Conservation (phyloP, 192 early-diverging fungal species). For the Coemansia sp. region DNA sequence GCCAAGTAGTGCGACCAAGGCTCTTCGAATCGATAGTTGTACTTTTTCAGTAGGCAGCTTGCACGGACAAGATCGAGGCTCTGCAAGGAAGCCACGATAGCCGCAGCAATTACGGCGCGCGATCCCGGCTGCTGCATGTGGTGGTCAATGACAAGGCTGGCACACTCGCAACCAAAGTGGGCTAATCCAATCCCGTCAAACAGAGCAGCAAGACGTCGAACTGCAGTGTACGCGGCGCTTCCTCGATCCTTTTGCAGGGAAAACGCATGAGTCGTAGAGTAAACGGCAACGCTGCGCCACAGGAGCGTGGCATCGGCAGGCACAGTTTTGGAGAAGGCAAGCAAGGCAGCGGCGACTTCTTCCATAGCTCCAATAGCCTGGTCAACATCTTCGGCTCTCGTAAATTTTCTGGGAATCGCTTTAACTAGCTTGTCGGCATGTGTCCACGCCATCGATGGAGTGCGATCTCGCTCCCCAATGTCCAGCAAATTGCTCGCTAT, state of each 20-base stretch:
- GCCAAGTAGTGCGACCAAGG: constrained; percentile 39
- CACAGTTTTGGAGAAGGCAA: neutral
- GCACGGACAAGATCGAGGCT: constrained; percentile 25
- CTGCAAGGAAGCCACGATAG: constrained; percentile 11
- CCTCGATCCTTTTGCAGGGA: constrained; percentile 8
- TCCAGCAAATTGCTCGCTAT: constrained; percentile 1
- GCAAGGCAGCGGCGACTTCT: constrained; percentile 28
- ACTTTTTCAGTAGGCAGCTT: constrained; percentile 2
- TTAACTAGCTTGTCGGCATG: neutral
- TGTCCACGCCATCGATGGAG: neutral
- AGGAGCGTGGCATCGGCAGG: neutral
- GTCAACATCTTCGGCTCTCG: constrained; percentile 30
- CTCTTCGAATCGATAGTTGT: constrained; percentile 3
- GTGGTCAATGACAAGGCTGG: constrained; percentile 19
- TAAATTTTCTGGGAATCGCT: constrained; percentile 36
- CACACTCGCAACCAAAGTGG: constrained; percentile 29
- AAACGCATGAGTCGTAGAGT: constrained; percentile 21
- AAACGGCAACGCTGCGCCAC: constrained; percentile 10
- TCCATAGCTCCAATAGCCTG: constrained; percentile 37
- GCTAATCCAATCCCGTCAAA: constrained; percentile 1
- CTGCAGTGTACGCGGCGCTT: neutral
- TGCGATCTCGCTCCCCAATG: neutral
- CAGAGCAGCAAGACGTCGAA: neutral
- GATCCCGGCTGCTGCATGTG: constrained; percentile 21
- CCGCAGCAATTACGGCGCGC: constrained; percentile 4